A percentile compares a stretch with the other conserved stretches of the same genome.
phyloP scores from a whole-genome alignment of 352 stramenopile genomes.

The Phytophthora colocasiae region DNA sequence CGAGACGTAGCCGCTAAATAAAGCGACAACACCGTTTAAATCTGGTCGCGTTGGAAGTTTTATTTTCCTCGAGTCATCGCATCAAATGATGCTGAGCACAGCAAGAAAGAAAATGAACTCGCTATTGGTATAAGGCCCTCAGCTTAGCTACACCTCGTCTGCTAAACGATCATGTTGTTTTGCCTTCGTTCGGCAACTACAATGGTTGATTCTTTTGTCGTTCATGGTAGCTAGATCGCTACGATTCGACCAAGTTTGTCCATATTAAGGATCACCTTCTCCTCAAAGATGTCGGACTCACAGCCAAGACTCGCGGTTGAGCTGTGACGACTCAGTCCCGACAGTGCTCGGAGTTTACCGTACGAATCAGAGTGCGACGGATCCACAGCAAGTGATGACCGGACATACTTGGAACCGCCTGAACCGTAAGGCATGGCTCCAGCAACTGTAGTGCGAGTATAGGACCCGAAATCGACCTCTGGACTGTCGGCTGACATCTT shows the following conservation, averaged over 20 bases:
- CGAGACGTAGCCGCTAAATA: constrained; percentile 26
- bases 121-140: neutral
- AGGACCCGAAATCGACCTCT: constrained; percentile 1
- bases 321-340: constrained; percentile 33
- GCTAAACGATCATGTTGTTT: too few species aligned
- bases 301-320: constrained; percentile 23
- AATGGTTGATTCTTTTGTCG: neutral
- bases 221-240: constrained; percentile 12
- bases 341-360: constrained; percentile 28
- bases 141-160: constrained; percentile 1
- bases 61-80: constrained; percentile 6
- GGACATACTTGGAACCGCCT: constrained; percentile 21
- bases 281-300: constrained; percentile 15
- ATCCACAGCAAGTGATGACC: constrained; percentile 21
- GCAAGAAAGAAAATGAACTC: neutral
- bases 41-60: neutral
- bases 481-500: constrained; percentile 21
- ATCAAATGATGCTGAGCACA: constrained; percentile 16
- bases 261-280: constrained; percentile 34
- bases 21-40: constrained; percentile 23
- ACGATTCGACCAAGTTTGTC: constrained; percentile 27
- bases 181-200: constrained; percentile 15
- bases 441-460: constrained; percentile 2
- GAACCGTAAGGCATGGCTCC: constrained; percentile 4
- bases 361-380: constrained; percentile 28